These are phyloP conservation scores for Lactarius pseudohatsudake DNA, from an alignment of 768 basidiomycete genomes.

Conservation along the genomic window DNA sequence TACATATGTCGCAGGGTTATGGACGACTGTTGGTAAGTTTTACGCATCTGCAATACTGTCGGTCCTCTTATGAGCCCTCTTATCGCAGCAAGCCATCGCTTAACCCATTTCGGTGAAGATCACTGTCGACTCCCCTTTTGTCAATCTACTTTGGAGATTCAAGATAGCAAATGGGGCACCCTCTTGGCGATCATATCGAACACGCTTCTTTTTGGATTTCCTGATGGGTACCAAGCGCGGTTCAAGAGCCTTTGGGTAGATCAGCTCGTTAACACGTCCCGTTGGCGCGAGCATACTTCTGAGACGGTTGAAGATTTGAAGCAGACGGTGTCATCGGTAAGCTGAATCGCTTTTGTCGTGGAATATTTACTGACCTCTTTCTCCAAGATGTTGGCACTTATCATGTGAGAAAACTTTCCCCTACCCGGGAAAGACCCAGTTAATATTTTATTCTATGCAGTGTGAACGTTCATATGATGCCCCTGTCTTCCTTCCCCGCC, in stretches of 20 bases:
- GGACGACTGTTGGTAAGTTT: conserved; percentile 16
- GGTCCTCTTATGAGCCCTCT: not conserved
- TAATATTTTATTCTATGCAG: not conserved
- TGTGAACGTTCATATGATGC: not conserved
- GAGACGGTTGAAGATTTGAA: not conserved
- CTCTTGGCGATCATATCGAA: not conserved
- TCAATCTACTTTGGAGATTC: not conserved
- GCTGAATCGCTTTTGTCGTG: not conserved
- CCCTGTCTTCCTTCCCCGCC: not conserved
- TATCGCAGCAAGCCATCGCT: conserved; percentile 17
- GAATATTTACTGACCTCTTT: not conserved
- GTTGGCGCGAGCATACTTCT: not conserved
- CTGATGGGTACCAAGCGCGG: not conserved
- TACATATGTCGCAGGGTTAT: conserved; percentile 7
- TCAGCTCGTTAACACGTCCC: not conserved
- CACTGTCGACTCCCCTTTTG: conserved; percentile 7
- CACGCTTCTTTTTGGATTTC: not conserved
- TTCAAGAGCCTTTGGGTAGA: not conserved
- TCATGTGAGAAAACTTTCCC: not conserved
- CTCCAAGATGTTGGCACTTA: not conserved
- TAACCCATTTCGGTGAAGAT: conserved; percentile 14
- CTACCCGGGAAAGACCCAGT: too few relatives aligned
- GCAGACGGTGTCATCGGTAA: not conserved
- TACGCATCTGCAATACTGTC: not conserved
- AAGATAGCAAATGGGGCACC: not conserved